A percentile compares a stretch with the other conserved stretches of the same genome.
Conservation (phyloP, 2,329 filamentous ascomycete species). For the Beauveria caledonica region DNA sequence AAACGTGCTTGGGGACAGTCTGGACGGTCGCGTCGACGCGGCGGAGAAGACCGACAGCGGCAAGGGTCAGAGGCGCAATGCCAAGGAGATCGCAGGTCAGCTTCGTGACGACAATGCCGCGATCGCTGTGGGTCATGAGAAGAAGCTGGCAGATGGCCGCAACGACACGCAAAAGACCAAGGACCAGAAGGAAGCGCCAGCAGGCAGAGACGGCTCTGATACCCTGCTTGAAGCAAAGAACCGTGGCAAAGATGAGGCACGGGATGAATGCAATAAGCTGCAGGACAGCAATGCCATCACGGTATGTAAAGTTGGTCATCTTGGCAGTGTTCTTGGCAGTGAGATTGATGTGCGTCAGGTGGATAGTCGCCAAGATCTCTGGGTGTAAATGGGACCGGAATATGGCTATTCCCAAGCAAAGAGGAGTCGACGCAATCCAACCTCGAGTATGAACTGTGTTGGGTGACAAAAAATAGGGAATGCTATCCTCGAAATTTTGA, state of each 20-base stretch:
- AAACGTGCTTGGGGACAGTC: background rate
- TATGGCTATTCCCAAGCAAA: background rate
- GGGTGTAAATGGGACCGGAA: background rate
- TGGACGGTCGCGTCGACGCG: conserved; percentile 8
- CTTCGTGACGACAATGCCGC: conserved; percentile 9
- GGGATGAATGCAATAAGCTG: conserved; percentile 13
- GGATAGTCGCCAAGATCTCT: background rate
- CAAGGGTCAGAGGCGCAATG: conserved; percentile 13
- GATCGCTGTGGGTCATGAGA: conserved; percentile 4
- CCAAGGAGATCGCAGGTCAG: conserved; percentile 14
- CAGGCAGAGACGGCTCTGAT: conserved; percentile 10
- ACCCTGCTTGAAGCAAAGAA: conserved; percentile 14
- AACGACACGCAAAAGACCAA: conserved; percentile 12
- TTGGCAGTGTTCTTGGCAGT: background rate
- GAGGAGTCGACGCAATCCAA: background rate
- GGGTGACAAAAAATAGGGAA: background rate
- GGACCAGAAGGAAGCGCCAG: conserved; percentile 14
- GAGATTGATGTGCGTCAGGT: background rate
- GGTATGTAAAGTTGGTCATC: conserved; percentile 12
- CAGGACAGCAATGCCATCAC: conserved; percentile 14
- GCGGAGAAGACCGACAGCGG: conserved; percentile 11
- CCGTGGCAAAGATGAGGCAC: conserved; percentile 4
- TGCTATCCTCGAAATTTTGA: background rate
- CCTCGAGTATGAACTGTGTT: background rate
- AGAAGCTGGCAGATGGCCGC: conserved; percentile 14